These are phyloP conservation scores for Antarctomyces pellizariae DNA, from an alignment of 495 filamentous ascomycete genomes.

Conservation along the genomic window DNA sequence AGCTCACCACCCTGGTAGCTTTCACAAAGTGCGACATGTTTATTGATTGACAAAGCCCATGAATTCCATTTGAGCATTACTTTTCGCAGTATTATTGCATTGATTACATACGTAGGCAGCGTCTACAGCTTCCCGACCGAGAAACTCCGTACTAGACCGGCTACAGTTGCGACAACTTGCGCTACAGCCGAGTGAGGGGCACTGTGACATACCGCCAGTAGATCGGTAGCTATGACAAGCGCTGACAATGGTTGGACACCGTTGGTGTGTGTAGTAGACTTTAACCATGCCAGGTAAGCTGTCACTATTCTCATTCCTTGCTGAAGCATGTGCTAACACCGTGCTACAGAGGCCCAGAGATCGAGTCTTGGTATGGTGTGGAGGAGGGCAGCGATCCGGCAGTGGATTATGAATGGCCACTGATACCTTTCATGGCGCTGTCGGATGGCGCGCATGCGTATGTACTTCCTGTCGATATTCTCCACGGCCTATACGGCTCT, in stretches of 20 bases:
- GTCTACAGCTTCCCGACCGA: no score
- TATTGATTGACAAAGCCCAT: no score
- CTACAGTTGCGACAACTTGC: no score
- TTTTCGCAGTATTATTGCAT: no score
- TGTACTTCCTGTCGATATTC: slow-evolving; percentile 12
- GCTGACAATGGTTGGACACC: slow-evolving; percentile 21
- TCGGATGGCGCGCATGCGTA: slow-evolving; percentile 90
- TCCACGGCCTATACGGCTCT: slow-evolving; percentile 3
- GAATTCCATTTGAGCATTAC: no score
- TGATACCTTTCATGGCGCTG: slow-evolving; percentile 94
- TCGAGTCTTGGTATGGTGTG: slow-evolving; percentile 73
- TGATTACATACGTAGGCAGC: no score
- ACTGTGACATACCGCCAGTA: no score
- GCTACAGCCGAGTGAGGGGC: no score
- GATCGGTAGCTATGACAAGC: neutral
- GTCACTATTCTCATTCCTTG: slow-evolving; percentile 1
- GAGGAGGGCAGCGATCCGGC: slow-evolving; percentile 61
- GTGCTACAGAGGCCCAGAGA: slow-evolving; percentile 74
- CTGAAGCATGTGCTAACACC: slow-evolving; percentile 2
- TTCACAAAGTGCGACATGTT: no score
- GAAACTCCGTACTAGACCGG: no score
- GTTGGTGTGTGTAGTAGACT: slow-evolving; percentile 78
- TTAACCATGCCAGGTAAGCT: slow-evolving; percentile 72
- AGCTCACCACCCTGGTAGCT: no score
- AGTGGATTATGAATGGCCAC: slow-evolving; percentile 68